Conservation (phyloP, 805 yeast species). For the Nakazawaea laoshanensis region DNA sequence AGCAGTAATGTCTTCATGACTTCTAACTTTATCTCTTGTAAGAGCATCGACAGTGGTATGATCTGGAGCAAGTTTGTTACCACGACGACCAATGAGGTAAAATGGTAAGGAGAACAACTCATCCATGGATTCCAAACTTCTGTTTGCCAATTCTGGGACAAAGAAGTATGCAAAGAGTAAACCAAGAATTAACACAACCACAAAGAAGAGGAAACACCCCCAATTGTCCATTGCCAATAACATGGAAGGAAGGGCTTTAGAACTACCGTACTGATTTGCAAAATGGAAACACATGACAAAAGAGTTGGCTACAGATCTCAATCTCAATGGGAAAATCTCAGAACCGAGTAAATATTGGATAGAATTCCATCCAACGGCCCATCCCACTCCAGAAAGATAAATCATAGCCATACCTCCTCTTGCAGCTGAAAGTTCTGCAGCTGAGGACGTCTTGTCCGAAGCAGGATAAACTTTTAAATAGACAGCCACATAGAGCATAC, state of each 20-base stretch:
- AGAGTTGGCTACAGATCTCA: slow-evolving; percentile 17
- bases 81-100: slow-evolving; percentile 49
- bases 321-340: slow-evolving; percentile 43
- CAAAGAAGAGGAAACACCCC: slow-evolving; percentile 47
- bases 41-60: slow-evolving; percentile 21
- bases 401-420: slow-evolving; percentile 42
- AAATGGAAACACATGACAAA: slow-evolving; percentile 48
- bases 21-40: slow-evolving; percentile 4
- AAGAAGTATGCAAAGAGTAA: slow-evolving; percentile 40
- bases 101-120: slow-evolving; percentile 46
- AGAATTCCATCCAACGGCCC: slow-evolving; percentile 54
- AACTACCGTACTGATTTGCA: slow-evolving; percentile 41
- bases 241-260: slow-evolving; percentile 40
- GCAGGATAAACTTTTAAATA: slow-evolving; percentile 35
- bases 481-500: slow-evolving; percentile 37
- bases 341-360: slow-evolving; percentile 38
- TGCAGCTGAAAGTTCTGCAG: slow-evolving; percentile 41
- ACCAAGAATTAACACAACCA: slow-evolving; percentile 31
- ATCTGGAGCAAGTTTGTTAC: slow-evolving; percentile 44
- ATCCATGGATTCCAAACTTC: slow-evolving; percentile 44
- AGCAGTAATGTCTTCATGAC: neutral
- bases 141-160: slow-evolving; percentile 42
- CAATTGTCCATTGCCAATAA: slow-evolving; percentile 32
- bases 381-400: slow-evolving; percentile 43
- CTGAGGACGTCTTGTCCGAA: slow-evolving; percentile 23